Percentiles rank a stretch among this genome's conserved stretches.
Evolutionary conservation across 371 early-diverging fungal genomes (phyloP).

Genomic region (Funneliformis caledonium): DNA sequence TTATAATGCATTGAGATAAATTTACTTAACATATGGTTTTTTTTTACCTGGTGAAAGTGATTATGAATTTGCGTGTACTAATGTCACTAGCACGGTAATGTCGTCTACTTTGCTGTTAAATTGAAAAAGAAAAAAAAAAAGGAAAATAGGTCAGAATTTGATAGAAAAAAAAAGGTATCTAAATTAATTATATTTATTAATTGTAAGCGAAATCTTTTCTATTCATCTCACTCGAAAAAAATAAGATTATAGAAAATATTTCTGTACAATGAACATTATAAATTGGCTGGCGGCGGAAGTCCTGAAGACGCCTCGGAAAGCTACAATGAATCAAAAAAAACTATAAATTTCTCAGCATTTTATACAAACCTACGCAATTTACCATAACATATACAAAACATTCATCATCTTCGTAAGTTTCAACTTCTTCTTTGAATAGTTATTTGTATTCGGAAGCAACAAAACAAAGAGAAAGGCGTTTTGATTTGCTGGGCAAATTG

Average conservation of each 20-base stretch:
- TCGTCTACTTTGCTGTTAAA: conserved; percentile 51
- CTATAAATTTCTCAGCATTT: conserved; percentile 45
- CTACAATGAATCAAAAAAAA: conserved; percentile 23
- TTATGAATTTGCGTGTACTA: conserved; percentile 44
- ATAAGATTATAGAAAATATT: background rate
- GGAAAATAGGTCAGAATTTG: background rate
- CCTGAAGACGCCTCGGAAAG: conserved; percentile 15
- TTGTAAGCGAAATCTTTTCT: background rate
- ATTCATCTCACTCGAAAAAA: background rate
- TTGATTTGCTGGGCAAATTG: background rate
- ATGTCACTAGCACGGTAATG: conserved; percentile 53
- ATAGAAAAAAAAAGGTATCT: background rate
- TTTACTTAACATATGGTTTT: background rate
- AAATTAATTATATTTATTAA: background rate
- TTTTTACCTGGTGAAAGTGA: background rate
- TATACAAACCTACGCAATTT: conserved; percentile 37
- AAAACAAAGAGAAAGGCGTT: background rate
- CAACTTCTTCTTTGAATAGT: background rate
- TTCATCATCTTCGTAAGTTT: background rate
- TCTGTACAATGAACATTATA: background rate
- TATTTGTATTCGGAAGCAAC: background rate
- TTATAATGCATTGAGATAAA: background rate
- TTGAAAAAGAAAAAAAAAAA: background rate
- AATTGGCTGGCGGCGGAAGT: background rate
- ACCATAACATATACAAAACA: conserved; percentile 3